Base-by-base conservation (phyloP, 2,329 filamentous ascomycete genomes). In the Chaetothyriales sp. region DNA sequence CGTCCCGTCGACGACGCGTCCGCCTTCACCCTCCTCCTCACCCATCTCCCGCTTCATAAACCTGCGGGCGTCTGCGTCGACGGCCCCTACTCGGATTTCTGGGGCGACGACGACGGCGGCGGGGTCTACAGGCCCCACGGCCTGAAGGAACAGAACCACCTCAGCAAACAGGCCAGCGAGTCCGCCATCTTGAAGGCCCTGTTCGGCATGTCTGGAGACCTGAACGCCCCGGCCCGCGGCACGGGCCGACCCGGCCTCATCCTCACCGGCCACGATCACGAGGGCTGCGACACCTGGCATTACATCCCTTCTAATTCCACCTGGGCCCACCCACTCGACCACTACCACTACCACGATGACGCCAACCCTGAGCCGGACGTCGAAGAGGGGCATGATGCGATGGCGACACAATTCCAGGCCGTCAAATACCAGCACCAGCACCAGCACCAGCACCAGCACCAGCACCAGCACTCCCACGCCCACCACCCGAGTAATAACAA, bases 231-330 rank as follows among this genome's bases (percentile, higher is more conserved):
- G 0, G 80, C 73, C 0, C 64, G 68, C 9, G 88, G 88, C 1
- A 70, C 70, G 49, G 87, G 88, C 1, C 75, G 87, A 15, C 77
- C 73, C 7, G 89, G 90, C 0, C 70, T 97, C 5, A 81, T 98
- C 22, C 70, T 98, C 43, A 95, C 89, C 47, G 92, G 92, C 0
- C 92, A 98, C 65, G 92, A 98, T 64, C 92, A 98, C 66, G 86
- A 86, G 60, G 92, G 92, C 5, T 98, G 92, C 65, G 89, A 97
- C 67, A 85, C 83, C 6, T 84, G 85, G 63, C 92, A 98, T 70
- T 90, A 78, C 62, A 76, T 88, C 5, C 54, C 61, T 4, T 44
- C 53, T 13, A 29, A 57, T 46, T 18, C 53, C 5, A 49, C 46
- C 43, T 53, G 51, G 54, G 29, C 4, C 2, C n/a, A n/a, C n/a